Conservation (phyloP, 2,329 filamentous ascomycete species). For the Harringtonia aguacate region DNA sequence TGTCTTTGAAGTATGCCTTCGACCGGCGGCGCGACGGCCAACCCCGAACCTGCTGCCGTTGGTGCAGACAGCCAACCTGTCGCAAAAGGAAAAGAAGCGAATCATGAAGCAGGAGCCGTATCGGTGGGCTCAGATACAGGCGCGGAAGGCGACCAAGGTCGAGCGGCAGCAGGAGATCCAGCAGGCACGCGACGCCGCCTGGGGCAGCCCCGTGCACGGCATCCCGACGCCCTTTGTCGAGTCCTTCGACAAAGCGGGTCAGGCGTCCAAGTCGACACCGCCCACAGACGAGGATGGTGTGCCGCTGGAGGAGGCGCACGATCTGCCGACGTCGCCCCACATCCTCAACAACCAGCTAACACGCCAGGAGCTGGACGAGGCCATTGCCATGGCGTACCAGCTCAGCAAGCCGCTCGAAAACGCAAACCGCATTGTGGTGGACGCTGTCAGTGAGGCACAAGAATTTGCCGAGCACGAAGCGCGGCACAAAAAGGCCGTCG, state of each 20-base stretch:
- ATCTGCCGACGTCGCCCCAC: slow-evolving; percentile 35
- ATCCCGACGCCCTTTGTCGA: slow-evolving; percentile 71
- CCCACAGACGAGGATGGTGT: slow-evolving; percentile 29
- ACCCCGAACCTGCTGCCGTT: slow-evolving; percentile 44
- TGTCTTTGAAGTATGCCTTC: slow-evolving; percentile 43
- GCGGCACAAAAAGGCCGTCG: slow-evolving; percentile 56
- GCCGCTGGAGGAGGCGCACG: slow-evolving; percentile 24
- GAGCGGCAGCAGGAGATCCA: slow-evolving; percentile 62
- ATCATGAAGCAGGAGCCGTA: slow-evolving; percentile 71
- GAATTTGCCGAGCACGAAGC: slow-evolving; percentile 33
- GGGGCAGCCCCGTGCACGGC: slow-evolving; percentile 74
- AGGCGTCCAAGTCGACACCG: slow-evolving; percentile 25
- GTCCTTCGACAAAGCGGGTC: slow-evolving; percentile 61
- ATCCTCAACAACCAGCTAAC: slow-evolving; percentile 70
- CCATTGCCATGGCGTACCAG: slow-evolving; percentile 55
- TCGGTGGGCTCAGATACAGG: slow-evolving; percentile 66
- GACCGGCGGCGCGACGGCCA: slow-evolving; percentile 34
- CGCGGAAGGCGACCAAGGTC: slow-evolving; percentile 74
- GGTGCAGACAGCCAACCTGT: slow-evolving; percentile 54
- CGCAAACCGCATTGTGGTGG: slow-evolving; percentile 22
- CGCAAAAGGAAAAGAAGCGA: slow-evolving; percentile 52
- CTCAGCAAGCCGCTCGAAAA: slow-evolving; percentile 48
- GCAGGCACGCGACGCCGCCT: slow-evolving; percentile 48
- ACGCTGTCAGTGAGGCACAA: slow-evolving; percentile 28
- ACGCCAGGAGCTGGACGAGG: slow-evolving; percentile 53